Percentiles rank a stretch among this genome's conserved stretches.
Conservation (phyloP, 345 rosid genomes). For the Linum lewisii region DNA sequence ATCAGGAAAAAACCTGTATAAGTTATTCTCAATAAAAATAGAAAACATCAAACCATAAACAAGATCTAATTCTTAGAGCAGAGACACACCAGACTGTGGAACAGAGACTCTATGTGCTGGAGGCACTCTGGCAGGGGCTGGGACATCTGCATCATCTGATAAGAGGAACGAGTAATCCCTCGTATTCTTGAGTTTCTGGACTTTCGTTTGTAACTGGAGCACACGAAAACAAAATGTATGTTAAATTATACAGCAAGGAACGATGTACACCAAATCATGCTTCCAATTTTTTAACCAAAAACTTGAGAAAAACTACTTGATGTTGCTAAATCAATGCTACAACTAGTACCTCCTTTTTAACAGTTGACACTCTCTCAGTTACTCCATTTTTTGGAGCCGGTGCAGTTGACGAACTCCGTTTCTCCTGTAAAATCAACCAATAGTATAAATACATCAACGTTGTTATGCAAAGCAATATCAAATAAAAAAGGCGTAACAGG, state of each 20-base stretch:
- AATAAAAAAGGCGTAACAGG: not conserved
- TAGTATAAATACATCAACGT: too few species aligned
- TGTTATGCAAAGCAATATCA: not conserved
- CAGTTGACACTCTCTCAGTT: constrained; percentile 24
- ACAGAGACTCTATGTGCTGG: constrained; percentile 26
- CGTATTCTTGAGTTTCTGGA: constrained; percentile 55
- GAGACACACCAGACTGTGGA: constrained; percentile 51
- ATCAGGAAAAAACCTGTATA: constrained; percentile 61
- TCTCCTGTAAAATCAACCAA: constrained; percentile 38
- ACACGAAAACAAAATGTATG: constrained; percentile 4
- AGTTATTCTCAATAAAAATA: constrained; percentile 54
- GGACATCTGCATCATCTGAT: constrained; percentile 61
- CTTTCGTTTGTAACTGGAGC: constrained; percentile 47
- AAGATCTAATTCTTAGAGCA: constrained; percentile 11
- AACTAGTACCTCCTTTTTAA: constrained; percentile 38
- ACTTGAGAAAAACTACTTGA: too few species aligned
- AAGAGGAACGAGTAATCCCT: constrained; percentile 88
- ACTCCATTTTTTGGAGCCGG: constrained; percentile 32
- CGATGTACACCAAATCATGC: too few species aligned
- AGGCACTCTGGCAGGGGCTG: constrained; percentile 51
- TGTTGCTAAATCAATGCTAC: too few species aligned
- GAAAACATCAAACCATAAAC: constrained; percentile 28
- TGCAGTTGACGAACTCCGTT: constrained; percentile 32
- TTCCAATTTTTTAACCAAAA: not conserved
- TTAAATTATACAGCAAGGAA: too few species aligned